These are phyloP conservation scores for Phytopythium ostracodes DNA, from an alignment of 352 stramenopile genomes.

Conservation along the genomic window DNA sequence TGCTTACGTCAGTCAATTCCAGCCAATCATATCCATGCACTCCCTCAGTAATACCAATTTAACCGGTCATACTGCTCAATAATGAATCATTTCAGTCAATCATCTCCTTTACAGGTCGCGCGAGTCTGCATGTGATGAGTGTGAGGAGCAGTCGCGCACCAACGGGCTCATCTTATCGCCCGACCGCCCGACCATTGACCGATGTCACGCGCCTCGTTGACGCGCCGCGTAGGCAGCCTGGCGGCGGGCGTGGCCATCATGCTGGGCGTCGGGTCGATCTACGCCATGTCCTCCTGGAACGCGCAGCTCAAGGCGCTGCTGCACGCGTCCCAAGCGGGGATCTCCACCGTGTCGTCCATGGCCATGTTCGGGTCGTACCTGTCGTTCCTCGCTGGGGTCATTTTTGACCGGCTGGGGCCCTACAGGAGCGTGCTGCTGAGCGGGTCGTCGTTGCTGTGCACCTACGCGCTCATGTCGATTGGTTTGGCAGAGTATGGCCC, in stretches of 20 bases:
- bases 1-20: background rate
- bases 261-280: conserved; percentile 70
- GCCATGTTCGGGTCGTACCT: conserved; percentile 76
- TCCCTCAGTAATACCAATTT: background rate
- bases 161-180: background rate
- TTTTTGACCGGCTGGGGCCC: conserved; percentile 67
- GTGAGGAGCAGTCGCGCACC: background rate
- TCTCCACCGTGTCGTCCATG: conserved; percentile 71
- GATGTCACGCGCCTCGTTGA: background rate
- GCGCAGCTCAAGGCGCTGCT: conserved; percentile 75
- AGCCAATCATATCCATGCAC: conserved; percentile 4
- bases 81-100: background rate
- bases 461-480: conserved; percentile 32
- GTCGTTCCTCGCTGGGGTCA: conserved; percentile 61
- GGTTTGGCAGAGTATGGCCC: background rate
- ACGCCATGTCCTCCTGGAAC: conserved; percentile 83
- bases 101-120: background rate
- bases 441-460: conserved; percentile 28
- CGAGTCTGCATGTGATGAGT: conserved; percentile 4
- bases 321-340: conserved; percentile 67
- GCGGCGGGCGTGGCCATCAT: conserved; percentile 59
- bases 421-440: conserved; percentile 55
- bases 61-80: background rate
- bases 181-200: background rate
- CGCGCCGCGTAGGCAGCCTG: conserved; percentile 39